A percentile compares a stretch with the other conserved stretches of the same genome.
phyloP scores from a whole-genome alignment of 2,329 filamentous ascomycete species.

The Aspergillus japonicus region DNA sequence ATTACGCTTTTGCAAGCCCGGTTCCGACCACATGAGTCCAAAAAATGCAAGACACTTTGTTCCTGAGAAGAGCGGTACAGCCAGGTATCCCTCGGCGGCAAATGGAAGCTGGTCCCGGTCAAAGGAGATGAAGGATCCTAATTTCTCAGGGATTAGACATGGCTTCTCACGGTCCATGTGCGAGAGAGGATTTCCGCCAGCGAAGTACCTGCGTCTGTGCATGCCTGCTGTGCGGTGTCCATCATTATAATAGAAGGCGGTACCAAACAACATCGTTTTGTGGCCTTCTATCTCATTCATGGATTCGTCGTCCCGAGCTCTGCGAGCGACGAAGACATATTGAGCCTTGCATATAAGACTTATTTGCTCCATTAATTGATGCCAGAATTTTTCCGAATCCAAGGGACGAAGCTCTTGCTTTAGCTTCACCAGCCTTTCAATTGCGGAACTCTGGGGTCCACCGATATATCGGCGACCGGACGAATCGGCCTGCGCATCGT shows the following conservation, averaged over 20 bases:
- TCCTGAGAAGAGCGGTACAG: constrained; percentile 63
- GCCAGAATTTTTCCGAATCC: constrained; percentile 63
- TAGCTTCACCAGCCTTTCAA: constrained; percentile 59
- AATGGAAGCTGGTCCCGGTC: constrained; percentile 59
- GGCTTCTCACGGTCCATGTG: constrained; percentile 72
- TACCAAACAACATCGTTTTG: constrained; percentile 63
- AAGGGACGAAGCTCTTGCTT: constrained; percentile 56
- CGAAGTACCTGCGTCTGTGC: constrained; percentile 62
- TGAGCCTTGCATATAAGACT: constrained; percentile 63
- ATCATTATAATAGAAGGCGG: constrained; percentile 66
- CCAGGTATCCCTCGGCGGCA: constrained; percentile 65
- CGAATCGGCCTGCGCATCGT: constrained; percentile 25
- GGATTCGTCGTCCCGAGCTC: constrained; percentile 60
- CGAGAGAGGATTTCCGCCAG: constrained; percentile 64
- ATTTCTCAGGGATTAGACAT: constrained; percentile 63
- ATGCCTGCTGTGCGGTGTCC: constrained; percentile 54
- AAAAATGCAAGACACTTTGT: constrained; percentile 69
- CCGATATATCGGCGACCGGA: constrained; percentile 37
- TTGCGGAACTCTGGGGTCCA: constrained; percentile 58
- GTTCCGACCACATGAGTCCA: constrained; percentile 68
- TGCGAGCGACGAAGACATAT: constrained; percentile 67
- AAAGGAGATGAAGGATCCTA: constrained; percentile 61
- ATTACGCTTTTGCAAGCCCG: constrained; percentile 56
- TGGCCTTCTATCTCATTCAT: constrained; percentile 61
- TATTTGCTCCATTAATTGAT: constrained; percentile 61